Evolutionary conservation across 192 early-diverging fungal species (phyloP).

Genomic region (Helicostylum pulchrum): DNA sequence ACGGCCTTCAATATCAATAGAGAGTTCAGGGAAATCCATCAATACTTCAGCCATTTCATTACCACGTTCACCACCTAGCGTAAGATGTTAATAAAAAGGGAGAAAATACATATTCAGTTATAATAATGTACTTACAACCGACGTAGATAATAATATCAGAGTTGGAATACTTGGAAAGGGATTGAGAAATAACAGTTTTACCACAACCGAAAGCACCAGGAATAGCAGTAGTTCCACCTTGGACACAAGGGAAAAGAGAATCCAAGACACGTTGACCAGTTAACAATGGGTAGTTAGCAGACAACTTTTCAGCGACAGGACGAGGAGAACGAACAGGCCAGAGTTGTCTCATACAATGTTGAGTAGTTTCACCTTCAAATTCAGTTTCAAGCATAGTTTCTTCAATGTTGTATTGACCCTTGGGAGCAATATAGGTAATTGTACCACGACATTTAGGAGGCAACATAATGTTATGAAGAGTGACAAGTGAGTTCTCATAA

Average conservation of each 20-base stretch:
- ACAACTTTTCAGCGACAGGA: conserved; percentile 90
- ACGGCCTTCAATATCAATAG: conserved; percentile 89
- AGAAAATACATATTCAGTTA: no score
- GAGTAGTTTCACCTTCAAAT: conserved; percentile 90
- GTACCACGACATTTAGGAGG: conserved; percentile 93
- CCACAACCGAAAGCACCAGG: conserved; percentile 99
- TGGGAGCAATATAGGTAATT: conserved; percentile 91
- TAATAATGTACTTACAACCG: conserved; percentile 59
- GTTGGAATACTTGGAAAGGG: conserved; percentile 99
- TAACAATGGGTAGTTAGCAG: conserved; percentile 92
- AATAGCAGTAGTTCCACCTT: conserved; percentile 99
- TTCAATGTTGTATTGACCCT: conserved; percentile 88
- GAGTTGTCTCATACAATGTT: conserved; percentile 95
- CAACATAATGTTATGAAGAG: conserved; percentile 89
- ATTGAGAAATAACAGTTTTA: conserved; percentile 99
- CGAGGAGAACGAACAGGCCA: conserved; percentile 98
- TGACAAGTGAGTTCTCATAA: conserved; percentile 92
- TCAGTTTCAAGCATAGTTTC: conserved; percentile 94
- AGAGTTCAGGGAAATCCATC: conserved; percentile 98
- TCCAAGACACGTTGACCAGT: conserved; percentile 99
- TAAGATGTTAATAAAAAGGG: conserved; percentile 33
- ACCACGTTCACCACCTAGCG: conserved; percentile 82
- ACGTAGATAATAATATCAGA: conserved; percentile 99
- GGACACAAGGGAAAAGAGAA: conserved; percentile 98
- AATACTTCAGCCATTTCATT: conserved; percentile 99